A percentile compares a stretch with the other conserved stretches of the same genome.
Conservation (phyloP, 805 yeast species). For the Cyberlindnera maclurae region DNA sequence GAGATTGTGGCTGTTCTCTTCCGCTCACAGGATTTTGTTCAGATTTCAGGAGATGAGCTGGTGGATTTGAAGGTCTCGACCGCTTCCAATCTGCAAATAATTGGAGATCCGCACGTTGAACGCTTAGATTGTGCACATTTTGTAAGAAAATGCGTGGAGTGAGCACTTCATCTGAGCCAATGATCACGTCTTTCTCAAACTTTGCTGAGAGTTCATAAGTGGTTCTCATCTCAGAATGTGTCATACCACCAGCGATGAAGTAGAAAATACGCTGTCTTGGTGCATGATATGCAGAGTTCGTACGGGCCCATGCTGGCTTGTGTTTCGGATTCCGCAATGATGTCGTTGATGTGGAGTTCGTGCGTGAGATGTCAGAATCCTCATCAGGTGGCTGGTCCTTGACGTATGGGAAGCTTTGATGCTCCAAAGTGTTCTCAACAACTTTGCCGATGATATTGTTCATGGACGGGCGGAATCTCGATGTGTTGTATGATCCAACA, state of each 20-base stretch:
- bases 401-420: slow-evolving; percentile 60
- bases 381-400: slow-evolving; percentile 63
- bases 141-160: slow-evolving; percentile 40
- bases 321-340: slow-evolving; percentile 67
- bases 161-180: slow-evolving; percentile 75
- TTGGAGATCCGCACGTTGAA: slow-evolving; percentile 34
- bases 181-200: slow-evolving; percentile 62
- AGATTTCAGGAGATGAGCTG: slow-evolving; percentile 32
- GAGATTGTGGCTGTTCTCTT: slow-evolving; percentile 7
- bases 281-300: slow-evolving; percentile 26
- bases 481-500: slow-evolving; percentile 44
- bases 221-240: slow-evolving; percentile 73
- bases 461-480: slow-evolving; percentile 68
- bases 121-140: slow-evolving; percentile 30
- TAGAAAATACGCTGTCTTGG: slow-evolving; percentile 66
- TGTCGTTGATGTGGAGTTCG: slow-evolving; percentile 29
- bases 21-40: slow-evolving; percentile 21
- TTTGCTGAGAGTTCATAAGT: slow-evolving; percentile 60
- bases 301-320: slow-evolving; percentile 71
- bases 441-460: slow-evolving; percentile 50
- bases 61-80: slow-evolving; percentile 32
- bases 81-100: slow-evolving; percentile 31
- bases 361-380: slow-evolving; percentile 27
- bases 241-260: slow-evolving; percentile 84
- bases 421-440: slow-evolving; percentile 46